Evolutionary conservation across 495 filamentous ascomycete species (phyloP), one percentile per base, ranked within the genome.

Genomic region (Chaetomium cochliodes): DNA sequence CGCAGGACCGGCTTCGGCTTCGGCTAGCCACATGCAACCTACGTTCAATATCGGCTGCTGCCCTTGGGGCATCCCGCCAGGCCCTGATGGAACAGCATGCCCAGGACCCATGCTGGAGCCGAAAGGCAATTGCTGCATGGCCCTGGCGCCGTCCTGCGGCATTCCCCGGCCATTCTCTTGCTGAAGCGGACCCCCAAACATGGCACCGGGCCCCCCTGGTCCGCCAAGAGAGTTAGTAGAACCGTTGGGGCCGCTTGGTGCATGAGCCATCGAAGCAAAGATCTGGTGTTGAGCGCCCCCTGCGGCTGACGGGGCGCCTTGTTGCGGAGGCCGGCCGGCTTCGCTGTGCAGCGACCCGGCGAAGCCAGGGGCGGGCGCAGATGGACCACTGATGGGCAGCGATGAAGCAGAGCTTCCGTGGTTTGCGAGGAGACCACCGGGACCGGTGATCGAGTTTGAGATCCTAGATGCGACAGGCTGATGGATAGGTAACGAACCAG

Each of bases 11-110:
- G n/a, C n/a, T 0, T 3, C 33, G 33, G 9, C 33, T 37, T 37
- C 9, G 28, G 6, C 20, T 25, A 16, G 16, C 5, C 37, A 22
- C 16, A 55, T 55, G 46, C 52, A 23, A 84, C 88, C 84, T 78
- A 92, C 90, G 78, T 97, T 97, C 30, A 97, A 77, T 66, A 97
- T 97, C 18, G 93, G 93, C 73, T 97, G 92, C 74, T 97, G 93
- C n/a, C 91, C 92, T 74, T 92, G 90, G 13, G 86, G 84, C 63
- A 89, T 84, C n/a, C 74, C 73, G 28, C 70, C 71, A 0, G 77
- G 73, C 7, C 73, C 75, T 60, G 71, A 54, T 58, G 76, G 57
- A 47, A 73, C 71, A 9, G 70, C 42, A 46, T 79, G 74, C 3
- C 69, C 72, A 30, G 70, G 47, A 16, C 65, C 64, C 53, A 76